A percentile compares a stretch with the other conserved stretches of the same genome.
Conservation (phyloP, 225 moss, liverwort and hornwort genomes). For the Asterella californica region DNA sequence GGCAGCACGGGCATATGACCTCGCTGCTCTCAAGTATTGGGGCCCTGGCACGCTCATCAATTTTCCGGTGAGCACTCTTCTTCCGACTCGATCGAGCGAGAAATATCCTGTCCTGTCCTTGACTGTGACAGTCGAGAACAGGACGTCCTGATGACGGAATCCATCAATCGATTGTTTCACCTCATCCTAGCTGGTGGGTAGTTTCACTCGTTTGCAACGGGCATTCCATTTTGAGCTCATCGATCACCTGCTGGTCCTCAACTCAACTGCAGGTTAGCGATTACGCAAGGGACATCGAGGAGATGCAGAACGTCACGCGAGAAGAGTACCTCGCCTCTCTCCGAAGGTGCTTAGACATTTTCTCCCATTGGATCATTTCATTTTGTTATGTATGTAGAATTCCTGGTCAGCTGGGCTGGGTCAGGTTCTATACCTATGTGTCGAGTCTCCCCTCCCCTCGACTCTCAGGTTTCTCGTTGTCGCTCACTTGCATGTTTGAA, state of each 20-base stretch:
- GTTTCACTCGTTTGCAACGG: background rate
- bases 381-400: too few relatives aligned
- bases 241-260: background rate
- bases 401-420: background rate
- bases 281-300: conserved; percentile 80
- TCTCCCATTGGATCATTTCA: background rate
- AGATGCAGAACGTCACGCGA: conserved; percentile 81
- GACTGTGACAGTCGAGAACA: background rate
- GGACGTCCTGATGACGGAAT: background rate
- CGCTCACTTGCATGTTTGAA: background rate
- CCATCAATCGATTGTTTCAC: background rate
- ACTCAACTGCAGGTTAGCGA: conserved; percentile 37
- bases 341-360: conserved; percentile 29
- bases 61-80: conserved; percentile 48
- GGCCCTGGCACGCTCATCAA: conserved; percentile 86
- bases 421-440: background rate
- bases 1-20: conserved; percentile 80
- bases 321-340: conserved; percentile 83
- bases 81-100: background rate
- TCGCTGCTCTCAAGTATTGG: conserved; percentile 93
- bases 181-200: background rate
- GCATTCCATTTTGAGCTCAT: background rate
- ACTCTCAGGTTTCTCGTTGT: too few relatives aligned
- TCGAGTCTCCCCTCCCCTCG: too few relatives aligned
- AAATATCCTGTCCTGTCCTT: background rate